Percentiles rank a stretch among this genome's conserved stretches.
Conservation (phyloP, 2,329 filamentous ascomycete species). For the Fusarium sp. region DNA sequence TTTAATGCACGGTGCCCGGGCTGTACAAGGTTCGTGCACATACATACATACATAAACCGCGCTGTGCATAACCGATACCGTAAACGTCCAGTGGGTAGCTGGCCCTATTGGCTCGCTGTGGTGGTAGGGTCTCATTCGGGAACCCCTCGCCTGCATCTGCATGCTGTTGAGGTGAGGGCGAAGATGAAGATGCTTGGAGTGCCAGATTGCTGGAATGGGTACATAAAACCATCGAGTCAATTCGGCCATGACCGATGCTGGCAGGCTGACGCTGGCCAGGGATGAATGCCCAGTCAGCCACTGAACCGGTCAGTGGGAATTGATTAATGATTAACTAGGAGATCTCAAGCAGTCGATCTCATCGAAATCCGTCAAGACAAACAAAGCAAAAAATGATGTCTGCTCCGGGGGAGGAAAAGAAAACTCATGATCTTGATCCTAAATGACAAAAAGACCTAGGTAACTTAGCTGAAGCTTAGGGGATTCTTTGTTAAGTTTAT, state of each 20-base stretch:
- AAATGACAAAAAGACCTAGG: no score
- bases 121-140: conserved; percentile 37
- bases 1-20: background rate
- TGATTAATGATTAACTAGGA: conserved; percentile 14
- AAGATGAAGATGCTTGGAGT: conserved; percentile 16
- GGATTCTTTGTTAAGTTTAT: no score
- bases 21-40: conserved; percentile 24
- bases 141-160: conserved; percentile 30
- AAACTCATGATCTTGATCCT: no score
- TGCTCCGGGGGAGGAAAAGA: background rate
- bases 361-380: conserved; percentile 5
- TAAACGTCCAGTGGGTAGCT: conserved; percentile 27
- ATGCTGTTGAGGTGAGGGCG: background rate
- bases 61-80: conserved; percentile 30
- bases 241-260: conserved; percentile 41
- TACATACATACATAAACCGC: background rate
- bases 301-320: conserved; percentile 31
- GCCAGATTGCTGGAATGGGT: conserved; percentile 30
- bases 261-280: conserved; percentile 24
- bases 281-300: conserved; percentile 37
- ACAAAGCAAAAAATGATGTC: conserved; percentile 22
- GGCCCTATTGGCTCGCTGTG: conserved; percentile 16
- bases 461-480: no score
- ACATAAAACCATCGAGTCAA: conserved; percentile 10
- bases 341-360: conserved; percentile 10